Base-by-base conservation (phyloP, 2,329 filamentous ascomycete genomes). In the Onygenales sp. region DNA sequence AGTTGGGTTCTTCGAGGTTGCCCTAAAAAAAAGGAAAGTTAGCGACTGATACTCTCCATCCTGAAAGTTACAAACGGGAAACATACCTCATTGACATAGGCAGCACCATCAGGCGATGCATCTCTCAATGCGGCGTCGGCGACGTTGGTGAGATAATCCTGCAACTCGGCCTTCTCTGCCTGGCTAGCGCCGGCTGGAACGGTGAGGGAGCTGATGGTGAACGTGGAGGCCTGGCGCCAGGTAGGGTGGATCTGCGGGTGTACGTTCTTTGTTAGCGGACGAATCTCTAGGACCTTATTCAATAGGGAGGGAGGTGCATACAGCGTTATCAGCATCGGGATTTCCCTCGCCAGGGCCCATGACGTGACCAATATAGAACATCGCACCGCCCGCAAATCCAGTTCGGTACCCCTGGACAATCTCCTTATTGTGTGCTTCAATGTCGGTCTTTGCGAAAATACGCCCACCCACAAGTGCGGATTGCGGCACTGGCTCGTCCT, bases 1-100 rank as follows among this genome's bases (percentile, higher is more conserved):
- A 73, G 55, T 72, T 62, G 0, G 64, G 65, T 58, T 75, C 44
- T 31, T 47, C 44, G 11, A 47, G 27, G 31, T 47, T 34, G 31
- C 44, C 44, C 44, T 47, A 31, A 8, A 34, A 47, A 27, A 33
- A 47, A 34, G 32, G 4, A 33, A 47, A 47, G 27, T 10, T 9
- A 39, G 36, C 3, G 6, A n/a, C 36, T 39, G 13, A 10, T 39
- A 39, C 9, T 39, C 21, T 27, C 21, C 21, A 4, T 27, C 21
- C 21, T 27, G 4, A 27, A 27, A 4, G 21, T 39, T 39, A 39
- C 36, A n/a, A n/a, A 17, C 17, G 17, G 36, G 36, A 39, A 3
- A 8, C 2, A 47, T 47, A 47, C 44, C 44, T 47, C 44, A 33
- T 47, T 47, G 31, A 47, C 44, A 34, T 47, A 47, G 14, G 21